These are phyloP conservation scores for Podaxis sp. DNA, from an alignment of 768 basidiomycete species.

Conservation along the genomic window DNA sequence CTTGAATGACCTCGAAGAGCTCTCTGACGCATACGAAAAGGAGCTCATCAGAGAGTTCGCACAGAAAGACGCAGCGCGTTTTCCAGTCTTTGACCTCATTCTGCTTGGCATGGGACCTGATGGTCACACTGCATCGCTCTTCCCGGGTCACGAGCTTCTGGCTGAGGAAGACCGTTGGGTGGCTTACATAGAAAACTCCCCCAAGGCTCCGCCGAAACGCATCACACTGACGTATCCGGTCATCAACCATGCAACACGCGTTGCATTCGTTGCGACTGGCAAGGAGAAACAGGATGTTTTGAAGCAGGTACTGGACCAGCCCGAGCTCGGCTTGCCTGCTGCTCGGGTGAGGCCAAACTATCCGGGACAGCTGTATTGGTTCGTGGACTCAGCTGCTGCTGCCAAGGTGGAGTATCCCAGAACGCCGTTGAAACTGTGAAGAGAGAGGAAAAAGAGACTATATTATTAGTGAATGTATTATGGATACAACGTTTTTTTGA, in stretches of 20 bases:
- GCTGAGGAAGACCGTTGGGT: slow-evolving; percentile 92
- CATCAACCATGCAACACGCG: slow-evolving; percentile 81
- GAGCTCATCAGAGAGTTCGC: slow-evolving; percentile 89
- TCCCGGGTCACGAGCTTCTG: slow-evolving; percentile 88
- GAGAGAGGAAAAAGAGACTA: neutral
- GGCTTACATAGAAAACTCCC: slow-evolving; percentile 87
- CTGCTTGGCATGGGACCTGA: slow-evolving; percentile 96
- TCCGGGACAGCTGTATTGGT: slow-evolving; percentile 92
- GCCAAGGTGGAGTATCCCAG: slow-evolving; percentile 53
- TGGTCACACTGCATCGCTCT: slow-evolving; percentile 97
- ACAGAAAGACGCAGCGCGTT: slow-evolving; percentile 87
- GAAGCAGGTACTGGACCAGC: slow-evolving; percentile 67
- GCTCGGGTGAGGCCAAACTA: slow-evolving; percentile 72
- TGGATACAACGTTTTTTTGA: neutral
- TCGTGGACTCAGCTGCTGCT: slow-evolving; percentile 84
- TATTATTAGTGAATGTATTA: neutral
- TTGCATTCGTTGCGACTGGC: slow-evolving; percentile 88
- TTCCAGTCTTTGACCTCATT: slow-evolving; percentile 97
- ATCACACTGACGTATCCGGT: slow-evolving; percentile 93
- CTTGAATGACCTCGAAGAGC: slow-evolving; percentile 73
- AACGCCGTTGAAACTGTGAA: slow-evolving; percentile 54
- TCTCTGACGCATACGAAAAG: slow-evolving; percentile 76
- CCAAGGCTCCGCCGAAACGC: slow-evolving; percentile 86
- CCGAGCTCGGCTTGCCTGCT: slow-evolving; percentile 77
- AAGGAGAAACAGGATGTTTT: slow-evolving; percentile 78